These are phyloP conservation scores for Erysimum pusillum DNA, from an alignment of 441 rosid species.

Conservation along the genomic window DNA sequence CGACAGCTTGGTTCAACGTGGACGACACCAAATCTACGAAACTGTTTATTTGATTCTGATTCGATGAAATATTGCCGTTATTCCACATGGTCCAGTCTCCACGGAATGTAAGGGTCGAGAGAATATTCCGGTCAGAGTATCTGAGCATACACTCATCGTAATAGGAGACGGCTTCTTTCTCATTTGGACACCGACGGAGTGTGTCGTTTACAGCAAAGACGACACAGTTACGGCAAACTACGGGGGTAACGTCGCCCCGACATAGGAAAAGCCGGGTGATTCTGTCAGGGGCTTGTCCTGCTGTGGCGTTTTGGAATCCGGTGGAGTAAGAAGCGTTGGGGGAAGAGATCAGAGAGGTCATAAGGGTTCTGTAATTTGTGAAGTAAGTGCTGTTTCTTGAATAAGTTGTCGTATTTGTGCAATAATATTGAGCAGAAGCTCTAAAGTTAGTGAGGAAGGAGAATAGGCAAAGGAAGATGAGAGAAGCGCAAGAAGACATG, in stretches of 20 bases:
- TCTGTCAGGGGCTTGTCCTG: background rate
- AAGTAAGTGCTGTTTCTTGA: no score
- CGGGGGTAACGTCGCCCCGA: slow-evolving; percentile 7
- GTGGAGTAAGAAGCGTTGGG: slow-evolving; percentile 28
- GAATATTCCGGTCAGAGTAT: slow-evolving; percentile 35
- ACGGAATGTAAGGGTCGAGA: background rate
- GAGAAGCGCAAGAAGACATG: no score
- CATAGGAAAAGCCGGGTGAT: slow-evolving; percentile 39
- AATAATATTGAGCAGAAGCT: no score
- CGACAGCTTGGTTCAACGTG: background rate
- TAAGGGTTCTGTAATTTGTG: no score
- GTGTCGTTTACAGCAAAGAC: background rate
- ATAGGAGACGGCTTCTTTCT: background rate
- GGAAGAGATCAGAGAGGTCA: slow-evolving; percentile 13
- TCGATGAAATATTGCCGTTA: background rate
- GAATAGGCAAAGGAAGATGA: no score
- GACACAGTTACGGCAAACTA: slow-evolving; percentile 22
- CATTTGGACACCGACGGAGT: background rate
- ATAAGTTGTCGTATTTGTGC: no score
- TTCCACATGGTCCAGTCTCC: fast-evolving
- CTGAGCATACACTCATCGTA: slow-evolving; percentile 27
- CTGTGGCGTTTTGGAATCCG: slow-evolving; percentile 34
- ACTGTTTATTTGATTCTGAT: background rate
- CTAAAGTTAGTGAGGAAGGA: no score
- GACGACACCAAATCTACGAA: background rate